Evolutionary conservation across 1,284 basidiomycete species (phyloP), one percentile per base, ranked within the genome.

Genomic region (Taiwanofungus camphoratus): DNA sequence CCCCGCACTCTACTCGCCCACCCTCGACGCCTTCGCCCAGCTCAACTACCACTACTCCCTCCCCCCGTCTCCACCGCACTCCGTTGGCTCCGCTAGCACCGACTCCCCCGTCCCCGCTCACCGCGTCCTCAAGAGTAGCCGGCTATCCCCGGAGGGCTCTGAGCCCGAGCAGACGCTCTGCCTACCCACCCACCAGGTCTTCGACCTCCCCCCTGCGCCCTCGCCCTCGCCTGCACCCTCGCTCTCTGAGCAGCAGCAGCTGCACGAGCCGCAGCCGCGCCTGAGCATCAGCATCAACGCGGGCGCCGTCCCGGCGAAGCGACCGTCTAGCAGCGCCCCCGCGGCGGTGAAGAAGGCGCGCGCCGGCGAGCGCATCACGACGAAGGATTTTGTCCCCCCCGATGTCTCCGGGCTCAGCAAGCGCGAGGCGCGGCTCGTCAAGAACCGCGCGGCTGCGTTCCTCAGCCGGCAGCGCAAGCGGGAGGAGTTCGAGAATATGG

Each of bases 401-500:
- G 91, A 93, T 63, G 89, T 92, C 46, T 79, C 82, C 38, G 91
- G 90, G 38, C 76, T 93, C 46, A 83, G 76, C 70, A 93, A 93
- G 66, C 83, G 89, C 45, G 90, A 93, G 66, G 90, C 91, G 40
- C 79, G 90, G 42, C 76, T 93, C 12, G 87, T 93, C 47, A 93
- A 93, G 73, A 93, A 93, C 68, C 78, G 90, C 43, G 90, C 90
- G 11, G 90, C 90, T 7, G 90, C 90, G 42, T 93, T 93, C 70
- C 79, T 93, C 55, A 87, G 82, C 62, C 74, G 90, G 58, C 90
- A 93, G 65, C 76, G 90, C 56, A 93, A 93, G 67, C 81, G 90
- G 48, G 90, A 93, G 67, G 90, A 93, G 67, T 93, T 92, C 58
- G 90, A 93, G 66, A 73, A 66, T 59, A 90, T 93, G 82, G 89